Percentiles rank a stretch among this genome's conserved stretches.
Conservation (phyloP, 164 flowering plant species). For the Magnolia sinica region DNA sequence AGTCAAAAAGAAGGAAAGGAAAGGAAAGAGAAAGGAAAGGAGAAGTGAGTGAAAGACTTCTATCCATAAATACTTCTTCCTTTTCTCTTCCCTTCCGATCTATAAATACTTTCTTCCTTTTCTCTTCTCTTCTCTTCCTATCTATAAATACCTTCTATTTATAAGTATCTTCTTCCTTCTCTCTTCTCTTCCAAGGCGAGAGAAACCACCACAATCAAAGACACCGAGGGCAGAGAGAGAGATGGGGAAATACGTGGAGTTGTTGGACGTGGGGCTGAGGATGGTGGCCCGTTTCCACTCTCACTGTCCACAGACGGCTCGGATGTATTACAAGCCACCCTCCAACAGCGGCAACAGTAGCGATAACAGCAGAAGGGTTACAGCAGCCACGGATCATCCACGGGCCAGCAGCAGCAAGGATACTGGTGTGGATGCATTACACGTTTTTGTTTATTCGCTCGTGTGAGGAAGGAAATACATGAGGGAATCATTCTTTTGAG, state of each 20-base stretch:
- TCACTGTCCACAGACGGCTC: conserved; percentile 9
- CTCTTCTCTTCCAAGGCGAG: background rate
- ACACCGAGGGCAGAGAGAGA: background rate
- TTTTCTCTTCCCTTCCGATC: too few relatives aligned
- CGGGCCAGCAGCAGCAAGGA: too few relatives aligned
- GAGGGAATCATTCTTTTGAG: too few relatives aligned
- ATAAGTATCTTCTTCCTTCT: background rate
- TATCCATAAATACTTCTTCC: background rate
- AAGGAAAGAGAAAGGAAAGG: background rate
- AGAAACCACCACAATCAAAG: background rate
- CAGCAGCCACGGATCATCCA: too few relatives aligned
- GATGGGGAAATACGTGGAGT: conserved; percentile 2
- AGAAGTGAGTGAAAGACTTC: background rate
- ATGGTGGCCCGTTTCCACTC: conserved; percentile 7
- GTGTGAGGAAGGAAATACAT: too few relatives aligned
- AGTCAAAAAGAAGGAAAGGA: background rate
- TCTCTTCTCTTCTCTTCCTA: too few relatives aligned
- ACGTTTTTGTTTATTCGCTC: too few relatives aligned
- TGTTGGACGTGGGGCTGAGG: conserved; percentile 2
- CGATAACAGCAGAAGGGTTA: background rate
- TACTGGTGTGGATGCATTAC: too few relatives aligned
- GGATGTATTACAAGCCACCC: conserved; percentile 9
- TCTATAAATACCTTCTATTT: too few relatives aligned
- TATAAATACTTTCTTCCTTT: too few relatives aligned
- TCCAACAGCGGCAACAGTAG: background rate